Evolutionary conservation across 768 basidiomycete genomes (phyloP).

Genomic region (Clavaria fumosa): DNA sequence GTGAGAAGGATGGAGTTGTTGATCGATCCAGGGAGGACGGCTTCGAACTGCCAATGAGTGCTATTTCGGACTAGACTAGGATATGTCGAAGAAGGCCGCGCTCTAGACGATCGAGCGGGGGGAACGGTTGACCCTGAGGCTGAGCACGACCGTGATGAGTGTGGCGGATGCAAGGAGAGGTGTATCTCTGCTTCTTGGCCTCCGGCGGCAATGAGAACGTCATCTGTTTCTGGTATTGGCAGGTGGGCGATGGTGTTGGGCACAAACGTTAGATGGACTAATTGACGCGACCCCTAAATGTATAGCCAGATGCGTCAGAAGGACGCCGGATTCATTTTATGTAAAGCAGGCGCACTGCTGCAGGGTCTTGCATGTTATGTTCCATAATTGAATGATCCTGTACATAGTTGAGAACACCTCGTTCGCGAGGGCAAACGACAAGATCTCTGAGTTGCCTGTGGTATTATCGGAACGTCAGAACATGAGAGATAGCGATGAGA

Average conservation of each 20-base stretch:
- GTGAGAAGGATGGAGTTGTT: conserved; percentile 73
- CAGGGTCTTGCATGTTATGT: conserved; percentile 35
- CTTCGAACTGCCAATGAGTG: conserved; percentile 38
- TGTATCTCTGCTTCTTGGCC: conserved; percentile 55
- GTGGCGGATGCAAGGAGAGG: conserved; percentile 30
- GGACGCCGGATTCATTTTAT: conserved; percentile 8
- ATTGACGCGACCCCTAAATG: conserved; percentile 23
- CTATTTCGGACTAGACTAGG: background rate
- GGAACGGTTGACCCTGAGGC: too few relatives aligned
- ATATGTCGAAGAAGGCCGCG: background rate
- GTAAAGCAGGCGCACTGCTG: conserved; percentile 27
- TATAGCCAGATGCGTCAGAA: conserved; percentile 6
- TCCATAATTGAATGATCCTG: conserved; percentile 39
- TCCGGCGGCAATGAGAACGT: conserved; percentile 43
- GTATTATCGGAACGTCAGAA: background rate
- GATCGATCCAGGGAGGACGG: conserved; percentile 47
- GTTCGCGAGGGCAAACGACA: conserved; percentile 53
- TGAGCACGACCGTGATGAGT: too few relatives aligned
- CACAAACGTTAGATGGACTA: conserved; percentile 33
- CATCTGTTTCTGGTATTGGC: conserved; percentile 26
- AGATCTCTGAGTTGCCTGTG: conserved; percentile 65
- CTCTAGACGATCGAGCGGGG: background rate
- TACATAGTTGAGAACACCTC: conserved; percentile 51
- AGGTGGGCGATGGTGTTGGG: conserved; percentile 43
- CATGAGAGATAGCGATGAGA: background rate